These are phyloP conservation scores for Hydrangea macrophylla DNA, from an alignment of 148 eudicot species.

Conservation along the genomic window DNA sequence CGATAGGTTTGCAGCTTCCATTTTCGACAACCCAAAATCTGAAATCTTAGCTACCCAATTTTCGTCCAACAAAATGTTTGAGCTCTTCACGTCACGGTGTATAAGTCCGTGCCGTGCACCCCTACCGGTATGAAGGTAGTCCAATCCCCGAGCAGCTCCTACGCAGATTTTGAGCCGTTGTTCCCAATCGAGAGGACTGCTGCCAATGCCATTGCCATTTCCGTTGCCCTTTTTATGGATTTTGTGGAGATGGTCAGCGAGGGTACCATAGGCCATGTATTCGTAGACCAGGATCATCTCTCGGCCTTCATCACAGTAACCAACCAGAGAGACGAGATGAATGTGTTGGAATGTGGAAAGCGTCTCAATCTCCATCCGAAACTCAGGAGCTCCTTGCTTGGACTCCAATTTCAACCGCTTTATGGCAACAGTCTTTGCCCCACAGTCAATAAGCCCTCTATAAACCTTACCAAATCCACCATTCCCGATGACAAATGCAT, in stretches of 20 bases:
- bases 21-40: slow-evolving; percentile 40
- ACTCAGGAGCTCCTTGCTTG: slow-evolving; percentile 34
- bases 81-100: slow-evolving; percentile 37
- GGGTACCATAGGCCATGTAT: slow-evolving; percentile 30
- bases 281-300: slow-evolving; percentile 48
- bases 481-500: slow-evolving; percentile 17
- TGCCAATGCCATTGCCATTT: neutral
- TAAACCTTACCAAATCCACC: slow-evolving; percentile 47
- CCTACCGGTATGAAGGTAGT: slow-evolving; percentile 26
- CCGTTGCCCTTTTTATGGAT: no score
- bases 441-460: slow-evolving; percentile 27
- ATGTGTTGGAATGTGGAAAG: slow-evolving; percentile 31
- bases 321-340: slow-evolving; percentile 35
- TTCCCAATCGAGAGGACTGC: slow-evolving; percentile 27
- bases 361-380: slow-evolving; percentile 31
- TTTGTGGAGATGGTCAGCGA: slow-evolving; percentile 32
- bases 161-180: slow-evolving; percentile 30
- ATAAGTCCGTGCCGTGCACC: slow-evolving; percentile 26
- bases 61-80: slow-evolving; percentile 37
- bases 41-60: slow-evolving; percentile 35
- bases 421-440: slow-evolving; percentile 23
- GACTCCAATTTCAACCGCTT: slow-evolving; percentile 31
- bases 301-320: slow-evolving; percentile 25
- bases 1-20: slow-evolving; percentile 2
- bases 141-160: slow-evolving; percentile 35